A percentile compares a stretch with the other conserved stretches of the same genome.
These are phyloP conservation scores for Huntiella abstrusa DNA, from an alignment of 2,329 filamentous ascomycete species.

Conservation along the genomic window DNA sequence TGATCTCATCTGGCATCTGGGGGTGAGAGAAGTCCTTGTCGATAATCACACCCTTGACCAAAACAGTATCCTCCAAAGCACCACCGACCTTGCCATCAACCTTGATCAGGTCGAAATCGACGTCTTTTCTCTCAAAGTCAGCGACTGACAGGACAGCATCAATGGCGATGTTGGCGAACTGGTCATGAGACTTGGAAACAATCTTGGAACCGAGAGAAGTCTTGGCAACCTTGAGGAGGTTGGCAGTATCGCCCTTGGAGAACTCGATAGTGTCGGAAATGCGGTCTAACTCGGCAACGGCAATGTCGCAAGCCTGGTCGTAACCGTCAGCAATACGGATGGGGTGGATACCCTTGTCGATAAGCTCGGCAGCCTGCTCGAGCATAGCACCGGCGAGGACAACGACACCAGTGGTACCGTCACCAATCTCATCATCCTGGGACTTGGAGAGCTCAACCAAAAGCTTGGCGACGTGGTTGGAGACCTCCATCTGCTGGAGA, in stretches of 20 bases:
- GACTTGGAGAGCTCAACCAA: constrained; percentile 95
- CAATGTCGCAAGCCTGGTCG: constrained; percentile 93
- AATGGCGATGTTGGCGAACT: constrained; percentile 92
- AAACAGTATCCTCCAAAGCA: constrained; percentile 73
- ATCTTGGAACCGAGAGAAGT: constrained; percentile 97
- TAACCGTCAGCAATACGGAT: constrained; percentile 98
- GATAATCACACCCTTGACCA: constrained; percentile 95
- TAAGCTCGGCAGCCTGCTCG: constrained; percentile 91
- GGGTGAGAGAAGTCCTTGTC: constrained; percentile 99
- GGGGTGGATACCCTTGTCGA: constrained; percentile 98
- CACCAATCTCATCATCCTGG: constrained; percentile 96
- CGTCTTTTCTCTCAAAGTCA: constrained; percentile 87
- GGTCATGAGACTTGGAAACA: constrained; percentile 94
- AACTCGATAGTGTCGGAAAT: constrained; percentile 89
- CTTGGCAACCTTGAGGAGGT: constrained; percentile 85
- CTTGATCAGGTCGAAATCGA: constrained; percentile 98
- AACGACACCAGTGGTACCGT: constrained; percentile 94
- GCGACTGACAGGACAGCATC: constrained; percentile 94
- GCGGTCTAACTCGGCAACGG: constrained; percentile 74
- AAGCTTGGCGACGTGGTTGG: constrained; percentile 94
- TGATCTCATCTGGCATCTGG: constrained; percentile 93
- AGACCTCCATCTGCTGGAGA: constrained; percentile 94
- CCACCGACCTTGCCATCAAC: constrained; percentile 97
- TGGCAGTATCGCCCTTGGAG: constrained; percentile 56
- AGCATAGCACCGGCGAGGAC: constrained; percentile 86